These are phyloP conservation scores for Pestalotiopsis sp. DNA, from an alignment of 2,329 filamentous ascomycete genomes.

Conservation along the genomic window DNA sequence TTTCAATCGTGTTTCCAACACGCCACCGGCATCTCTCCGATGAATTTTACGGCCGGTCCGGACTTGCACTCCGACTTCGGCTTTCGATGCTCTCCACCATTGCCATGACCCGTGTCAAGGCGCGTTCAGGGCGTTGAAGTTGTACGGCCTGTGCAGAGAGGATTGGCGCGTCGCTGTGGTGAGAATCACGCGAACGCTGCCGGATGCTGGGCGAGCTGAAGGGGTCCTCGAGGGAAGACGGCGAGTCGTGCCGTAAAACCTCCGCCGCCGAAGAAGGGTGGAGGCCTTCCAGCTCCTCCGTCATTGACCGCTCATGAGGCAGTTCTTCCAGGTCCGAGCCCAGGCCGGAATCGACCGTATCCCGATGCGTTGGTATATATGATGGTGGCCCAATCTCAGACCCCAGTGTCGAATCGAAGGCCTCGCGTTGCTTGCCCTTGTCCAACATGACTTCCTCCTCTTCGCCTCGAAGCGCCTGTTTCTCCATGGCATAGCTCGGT, in stretches of 20 bases:
- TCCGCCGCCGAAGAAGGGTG: neutral
- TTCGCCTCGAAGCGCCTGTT: neutral
- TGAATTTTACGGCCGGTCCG: constrained; percentile 13
- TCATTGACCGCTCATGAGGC: neutral
- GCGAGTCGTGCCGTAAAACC: neutral
- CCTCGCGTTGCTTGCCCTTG: constrained; percentile 14
- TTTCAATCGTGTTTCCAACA: neutral
- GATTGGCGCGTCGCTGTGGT: constrained; percentile 34
- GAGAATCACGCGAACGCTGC: constrained; percentile 27
- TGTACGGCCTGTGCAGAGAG: constrained; percentile 45
- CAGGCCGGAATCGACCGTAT: constrained; percentile 11
- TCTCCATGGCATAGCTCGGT: neutral
- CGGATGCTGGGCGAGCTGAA: constrained; percentile 24
- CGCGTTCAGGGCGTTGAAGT: constrained; percentile 34
- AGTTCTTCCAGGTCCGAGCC: constrained; percentile 20
- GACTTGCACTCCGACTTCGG: constrained; percentile 44
- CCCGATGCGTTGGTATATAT: constrained; percentile 7
- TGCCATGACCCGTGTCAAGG: constrained; percentile 47
- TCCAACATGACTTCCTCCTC: neutral
- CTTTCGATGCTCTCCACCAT: constrained; percentile 59
- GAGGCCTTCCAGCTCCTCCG: neutral
- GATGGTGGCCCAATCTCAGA: constrained; percentile 22
- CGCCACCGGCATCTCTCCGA: neutral
- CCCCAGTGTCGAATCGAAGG: constrained; percentile 11
- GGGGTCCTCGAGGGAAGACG: neutral